Evolutionary conservation across 169 alveolate species (phyloP), one percentile per base, ranked within the genome.

Genomic region (Plasmodium cynomolgi): DNA sequence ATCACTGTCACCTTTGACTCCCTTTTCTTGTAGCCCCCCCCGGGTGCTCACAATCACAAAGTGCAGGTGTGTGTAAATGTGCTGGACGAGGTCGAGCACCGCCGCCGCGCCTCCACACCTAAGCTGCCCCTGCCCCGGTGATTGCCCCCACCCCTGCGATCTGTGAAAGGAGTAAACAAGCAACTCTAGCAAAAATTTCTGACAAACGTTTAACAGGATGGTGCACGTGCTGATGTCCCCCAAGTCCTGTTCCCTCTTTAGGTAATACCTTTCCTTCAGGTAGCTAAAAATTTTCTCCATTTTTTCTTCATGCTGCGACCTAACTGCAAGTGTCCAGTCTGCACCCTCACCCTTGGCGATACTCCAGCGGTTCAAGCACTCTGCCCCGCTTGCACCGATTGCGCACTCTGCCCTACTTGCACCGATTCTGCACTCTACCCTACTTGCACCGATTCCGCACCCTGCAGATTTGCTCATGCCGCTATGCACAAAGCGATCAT

Each of bases 161-260:
- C 68, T 50, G 72, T 86, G 68, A 20, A 86, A 34, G 34, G 62
- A 75, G 68, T 75, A 77, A 13, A 20, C 44, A 34, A 86, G 56
- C 41, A 75, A 2, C 2, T 86, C 58, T 56, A 77, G 41, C 26
- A 86, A 31, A 77, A 47, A 86, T 34, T 86, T 86, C 15, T 47
- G 81, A 56, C 71, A 86, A 13, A 86, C 20, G 44, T 86, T 86
- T 86, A 86, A 79, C 37, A 86, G 6, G 37, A 86, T 86, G 1
- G 93, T 86, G n/a, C 68, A 86, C 9, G 26, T 86, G 29, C 85
- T 86, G 26, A 79, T 34, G 72, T 86, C 81, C 58, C 39, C 56
- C 44, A 86, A 23, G n/a, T 68, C 34, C 15, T 7, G 17, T 5
- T 79, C 77, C n/a, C 81, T 47, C 80, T 77, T 86, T 75, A 86